These are phyloP conservation scores for Debaryomyces singareniensis DNA, from an alignment of 1,139 yeast species.

Conservation along the genomic window DNA sequence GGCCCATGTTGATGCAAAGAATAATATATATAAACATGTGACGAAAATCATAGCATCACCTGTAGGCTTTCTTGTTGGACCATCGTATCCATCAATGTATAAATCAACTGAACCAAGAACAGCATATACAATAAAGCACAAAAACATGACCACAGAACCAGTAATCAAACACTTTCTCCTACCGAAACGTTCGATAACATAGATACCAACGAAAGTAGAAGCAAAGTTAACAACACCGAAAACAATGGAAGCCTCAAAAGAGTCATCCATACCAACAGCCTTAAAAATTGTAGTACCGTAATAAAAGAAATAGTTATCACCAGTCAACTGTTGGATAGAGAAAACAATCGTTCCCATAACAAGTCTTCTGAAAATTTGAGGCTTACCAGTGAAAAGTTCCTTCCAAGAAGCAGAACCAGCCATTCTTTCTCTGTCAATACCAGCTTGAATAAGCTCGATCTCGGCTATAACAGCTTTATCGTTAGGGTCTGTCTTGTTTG, in stretches of 20 bases:
- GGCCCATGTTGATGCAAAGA: constrained; percentile 86
- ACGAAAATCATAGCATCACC: constrained; percentile 76
- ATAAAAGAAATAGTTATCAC: constrained; percentile 78
- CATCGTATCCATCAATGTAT: constrained; percentile 46
- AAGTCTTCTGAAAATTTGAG: constrained; percentile 60
- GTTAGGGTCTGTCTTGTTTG: constrained; percentile 56
- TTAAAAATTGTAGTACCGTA: constrained; percentile 73
- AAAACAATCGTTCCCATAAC: constrained; percentile 59
- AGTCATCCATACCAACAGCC: constrained; percentile 68
- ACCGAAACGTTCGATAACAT: constrained; percentile 63
- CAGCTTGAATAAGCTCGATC: constrained; percentile 54
- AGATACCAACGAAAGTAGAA: constrained; percentile 65
- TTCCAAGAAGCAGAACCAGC: constrained; percentile 69
- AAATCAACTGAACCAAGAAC: constrained; percentile 54
- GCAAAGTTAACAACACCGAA: constrained; percentile 75
- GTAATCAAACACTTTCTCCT: constrained; percentile 59
- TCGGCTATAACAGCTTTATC: constrained; percentile 55
- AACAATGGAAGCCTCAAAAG: constrained; percentile 71
- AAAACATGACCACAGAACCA: constrained; percentile 42
- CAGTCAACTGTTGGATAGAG: constrained; percentile 72
- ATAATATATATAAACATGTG: constrained; percentile 73
- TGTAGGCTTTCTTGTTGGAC: constrained; percentile 35
- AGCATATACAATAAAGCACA: constrained; percentile 57
- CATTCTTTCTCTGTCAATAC: constrained; percentile 54
- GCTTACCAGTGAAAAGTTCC: constrained; percentile 61